Base-by-base conservation (phyloP, 106 monocot species). In the Chionographis japonica region DNA sequence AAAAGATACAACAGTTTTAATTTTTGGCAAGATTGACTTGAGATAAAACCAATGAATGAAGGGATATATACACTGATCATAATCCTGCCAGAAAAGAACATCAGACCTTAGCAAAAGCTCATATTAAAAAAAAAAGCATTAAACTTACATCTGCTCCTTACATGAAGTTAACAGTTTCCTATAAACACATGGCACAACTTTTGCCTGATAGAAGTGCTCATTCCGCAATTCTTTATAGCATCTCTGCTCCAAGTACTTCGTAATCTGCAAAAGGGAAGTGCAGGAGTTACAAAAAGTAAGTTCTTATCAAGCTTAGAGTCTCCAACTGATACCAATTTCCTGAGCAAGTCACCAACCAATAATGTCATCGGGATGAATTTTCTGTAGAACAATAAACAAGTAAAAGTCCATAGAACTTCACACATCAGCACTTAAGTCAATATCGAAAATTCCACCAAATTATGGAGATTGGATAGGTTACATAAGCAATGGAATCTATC, bases 131-230 rank as follows among this genome's bases (percentile, higher is more conserved):
- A 50, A 50, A 67, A 73, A 10, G 68, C 20, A 55, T 36, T 55
- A 55, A 82, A 90, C 92, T 89, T 92, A 97, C 97, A 89, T 97
- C 69, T 89, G 92, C 66, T 79, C 92, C 86, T 89, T 97, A 75
- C 97, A 97, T 83, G 89, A 90, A 79, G 78, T 73, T 78, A 97
- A 73, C n/a, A 97, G 37, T 74, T 87, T 97, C 72, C 85, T 79
- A 61, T 97, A 97, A 37, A 87, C 68, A 39, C 74, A 80, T 54
- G 92, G 86, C 40, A 97, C 85, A 52, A 79, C 85, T 83, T 74
- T 92, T 54, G 83, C 97, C 60, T 77, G 64, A 65, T 46, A 68
- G 62, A 83, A 75, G 56, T 65, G 86, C 43, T 84, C 97, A 79
- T 66, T 74, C 5, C 89, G 77, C 74, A 97, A 70, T 72, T 97